Base-by-base conservation (phyloP, 192 early-diverging fungal genomes). In the Diversispora epigaea region DNA sequence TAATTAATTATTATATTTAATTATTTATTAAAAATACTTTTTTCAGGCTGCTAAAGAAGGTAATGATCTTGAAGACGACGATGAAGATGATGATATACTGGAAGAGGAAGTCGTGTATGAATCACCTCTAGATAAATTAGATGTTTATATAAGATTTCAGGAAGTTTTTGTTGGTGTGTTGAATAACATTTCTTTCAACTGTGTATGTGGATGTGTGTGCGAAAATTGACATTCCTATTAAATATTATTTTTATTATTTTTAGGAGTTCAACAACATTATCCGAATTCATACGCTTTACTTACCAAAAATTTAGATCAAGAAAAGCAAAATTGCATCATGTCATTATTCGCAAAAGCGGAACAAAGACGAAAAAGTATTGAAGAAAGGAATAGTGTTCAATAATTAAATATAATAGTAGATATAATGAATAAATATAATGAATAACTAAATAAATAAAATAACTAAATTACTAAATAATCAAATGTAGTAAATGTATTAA, bases 101-200 rank as follows among this genome's bases (percentile, higher is more conserved):
- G 86, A 92, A 49, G 93, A 94, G 76, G 91, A 93, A 77, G 85
- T 90, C 25, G 81, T 89, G 32, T 90, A 93, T 49, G 91, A 93
- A 77, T 90, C 91, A 45, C 92, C 92, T 21, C 80, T 94, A 68
- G 93, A 94, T 78, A 82, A 88, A 58, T 77, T 94, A 58, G 86
- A 94, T 77, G 86, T 90, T 6, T 93, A 93, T 78, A 77, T 90
- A 44, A 82, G 83, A 66, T 90, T 94, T 80, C 86, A 89, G 58
- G 87, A 90, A 74, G 84, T 85, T 66, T 89, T 94, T 62, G 77
- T 83, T 44, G 75, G 76, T 65, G 75, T 45, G 14, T 7, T 40
- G 44, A 9, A n/a, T n/a, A 70, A 83, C 84, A 67, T 88, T 91
- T 61, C 77, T 79, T n/a, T 56, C 46, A 21, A 71, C n/a, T 0